Evolutionary conservation across 352 stramenopile genomes (phyloP).

Genomic region (Phytophthora pini): DNA sequence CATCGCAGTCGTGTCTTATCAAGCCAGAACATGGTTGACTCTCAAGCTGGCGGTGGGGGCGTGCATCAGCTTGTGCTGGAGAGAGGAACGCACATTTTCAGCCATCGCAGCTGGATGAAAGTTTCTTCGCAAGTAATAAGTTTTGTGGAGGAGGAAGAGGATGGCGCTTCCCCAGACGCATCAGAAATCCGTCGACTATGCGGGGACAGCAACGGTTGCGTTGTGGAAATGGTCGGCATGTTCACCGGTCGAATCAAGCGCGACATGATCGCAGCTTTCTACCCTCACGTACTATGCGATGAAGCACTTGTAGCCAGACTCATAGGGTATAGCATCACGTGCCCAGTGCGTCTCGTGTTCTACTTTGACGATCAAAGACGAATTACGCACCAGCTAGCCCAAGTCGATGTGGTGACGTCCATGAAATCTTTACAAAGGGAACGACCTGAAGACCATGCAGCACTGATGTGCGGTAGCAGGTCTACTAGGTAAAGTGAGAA

Average conservation of each 20-base stretch:
- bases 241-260: slow-evolving; percentile 11
- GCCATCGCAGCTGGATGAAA: slow-evolving; percentile 2
- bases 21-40: slow-evolving; percentile 1
- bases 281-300: background rate
- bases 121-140: background rate
- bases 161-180: background rate
- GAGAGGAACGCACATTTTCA: slow-evolving; percentile 7
- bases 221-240: slow-evolving; percentile 7
- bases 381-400: slow-evolving; percentile 4
- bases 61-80: slow-evolving; percentile 2
- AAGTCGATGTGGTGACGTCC: slow-evolving; percentile 1
- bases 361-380: slow-evolving; percentile 2
- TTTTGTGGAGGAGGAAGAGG: slow-evolving; percentile 12
- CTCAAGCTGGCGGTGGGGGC: background rate
- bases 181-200: slow-evolving; percentile 8
- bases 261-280: slow-evolving; percentile 6
- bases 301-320: background rate
- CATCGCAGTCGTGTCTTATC: background rate
- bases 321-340: slow-evolving; percentile 1
- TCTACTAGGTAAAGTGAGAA: too few species aligned
- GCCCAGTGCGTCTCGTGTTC: slow-evolving; percentile 1
- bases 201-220: slow-evolving; percentile 10
- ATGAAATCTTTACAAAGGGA: slow-evolving; percentile 1
- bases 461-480: too few species aligned
- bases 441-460: background rate